phyloP scores from a whole-genome alignment of 805 yeast genomes.

The Saturnispora halmiae region DNA sequence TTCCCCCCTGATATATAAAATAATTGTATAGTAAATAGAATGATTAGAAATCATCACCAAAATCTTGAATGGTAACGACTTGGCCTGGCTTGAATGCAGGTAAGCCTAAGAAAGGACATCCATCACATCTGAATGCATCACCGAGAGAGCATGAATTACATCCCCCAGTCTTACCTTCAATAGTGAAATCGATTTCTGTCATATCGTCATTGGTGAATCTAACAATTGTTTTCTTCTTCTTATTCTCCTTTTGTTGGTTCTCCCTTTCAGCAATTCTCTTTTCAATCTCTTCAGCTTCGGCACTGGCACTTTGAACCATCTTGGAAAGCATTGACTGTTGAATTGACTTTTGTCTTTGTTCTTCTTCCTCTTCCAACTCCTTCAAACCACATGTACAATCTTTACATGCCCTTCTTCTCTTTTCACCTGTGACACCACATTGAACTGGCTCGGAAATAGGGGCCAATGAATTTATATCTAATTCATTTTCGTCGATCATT shows the following conservation, averaged over 20 bases:
- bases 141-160: constrained; percentile 97
- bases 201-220: constrained; percentile 59
- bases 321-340: constrained; percentile 38
- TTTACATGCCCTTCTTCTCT: constrained; percentile 89
- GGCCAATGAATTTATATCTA: constrained; percentile 34
- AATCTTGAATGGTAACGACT: constrained; percentile 62
- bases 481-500: constrained; percentile 21
- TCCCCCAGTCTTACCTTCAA: constrained; percentile 95
- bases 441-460: constrained; percentile 48
- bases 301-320: constrained; percentile 43
- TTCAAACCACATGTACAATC: constrained; percentile 97
- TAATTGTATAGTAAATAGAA: constrained; percentile 1
- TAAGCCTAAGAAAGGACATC: constrained; percentile 93
- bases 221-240: constrained; percentile 24
- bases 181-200: constrained; percentile 88
- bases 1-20: background rate
- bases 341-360: constrained; percentile 31
- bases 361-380: constrained; percentile 72
- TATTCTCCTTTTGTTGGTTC: constrained; percentile 15
- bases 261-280: constrained; percentile 31
- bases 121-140: constrained; percentile 96
- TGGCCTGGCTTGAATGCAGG: constrained; percentile 99
- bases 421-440: constrained; percentile 41
- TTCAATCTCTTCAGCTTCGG: constrained; percentile 48
- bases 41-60: constrained; percentile 62